Base-by-base conservation (phyloP, 2,329 filamentous ascomycete species). In the Rugonectria rugulosa region DNA sequence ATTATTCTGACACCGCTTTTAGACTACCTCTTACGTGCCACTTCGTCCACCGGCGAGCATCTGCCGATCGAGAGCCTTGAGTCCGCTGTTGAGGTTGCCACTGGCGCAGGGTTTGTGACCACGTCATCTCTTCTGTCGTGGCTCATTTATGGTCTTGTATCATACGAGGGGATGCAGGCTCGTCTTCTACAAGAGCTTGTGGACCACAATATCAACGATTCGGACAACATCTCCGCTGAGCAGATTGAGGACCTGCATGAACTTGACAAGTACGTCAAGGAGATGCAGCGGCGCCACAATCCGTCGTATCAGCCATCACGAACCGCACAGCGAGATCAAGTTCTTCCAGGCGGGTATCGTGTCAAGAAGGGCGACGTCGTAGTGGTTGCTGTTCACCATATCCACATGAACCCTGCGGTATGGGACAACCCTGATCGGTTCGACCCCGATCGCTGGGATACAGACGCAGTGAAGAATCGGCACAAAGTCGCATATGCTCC, bases 291-390 rank as follows among this genome's bases (percentile, higher is more conserved):
- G 3, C 74, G 75, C 3, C 84, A 87, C 72, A 87, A 84, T 69
- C 81, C 85, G 0, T 83, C 82, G 0, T 88, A 81, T 72, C 85
- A 88, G 62, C 82, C 85, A 0, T 85, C 75, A 1, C 81, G 85
- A 24, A 87, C 81, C 1, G 73, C 84, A 3, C 80, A 80, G 56
- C 72, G 72, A 4, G 84, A 87, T 64, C 70, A 84, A 52, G 75
- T 88, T 21, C 70, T 88, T 0, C 85, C 85, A 0, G 85, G 84
- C 0, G 85, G 84, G 0, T 87, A 85, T 72, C 77, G 75, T 50
- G 65, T 88, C 0, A 80, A 82, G 23, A 75, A 76, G 48, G 81
- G 78, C 60, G 65, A 76, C 0, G 73, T 87, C 26, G 72, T 87
- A 24, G 82, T 88, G 49, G 75, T 80, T 0, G 80, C 81, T 0